Base-by-base conservation (phyloP, 2,329 filamentous ascomycete species). In the Hypoxylon sp. region DNA sequence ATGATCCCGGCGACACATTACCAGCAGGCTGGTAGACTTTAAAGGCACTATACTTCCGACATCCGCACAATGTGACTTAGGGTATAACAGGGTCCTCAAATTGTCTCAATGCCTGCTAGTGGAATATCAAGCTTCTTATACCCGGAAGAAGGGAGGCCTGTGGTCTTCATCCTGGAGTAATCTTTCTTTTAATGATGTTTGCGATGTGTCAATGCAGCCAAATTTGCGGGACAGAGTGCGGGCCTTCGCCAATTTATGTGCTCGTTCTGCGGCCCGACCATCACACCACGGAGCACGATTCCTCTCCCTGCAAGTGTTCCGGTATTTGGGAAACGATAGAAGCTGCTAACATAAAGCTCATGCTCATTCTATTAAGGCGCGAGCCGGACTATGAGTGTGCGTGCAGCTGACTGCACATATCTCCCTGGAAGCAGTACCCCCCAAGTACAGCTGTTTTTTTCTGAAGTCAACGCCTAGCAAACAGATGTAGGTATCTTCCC, bases 11-110 rank as follows among this genome's bases (percentile, higher is more conserved):
- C 19, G 42, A 35, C 10, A 11, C 10, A 37, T 10, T 47, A 15
- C 46, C 42, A 21, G 54, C 13, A n/a, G 31, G 35, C 24, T 21
- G 54, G 39, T 19, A 11, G 21, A n/a, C 13, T 21, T 44, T 3
- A 47, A 8, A n/a, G 21, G n/a, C 29, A 56, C 27, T 47, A 35
- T 56, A 56, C 29, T 47, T 35, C 39, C 24, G 17, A 56, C 54
- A 37, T 42, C 29, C 5, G 27, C 24, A n/a, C 31, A 32, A 17
- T 17, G 15, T 13, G 42, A 17, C 27, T 8, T 47, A 5, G 17
- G 54, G n/a, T n/a, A n/a, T n/a, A n/a, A n/a, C n/a, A n/a, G n/a
- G 15, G 27, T 54, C 27, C 21, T 7, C 5, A 53, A 35, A 39
- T 39, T 6, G 44, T 54, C 29, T 42, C 32, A 35, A 54, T 24